These are phyloP conservation scores for Cutaneotrichosporon cavernicola DNA, from an alignment of 1,284 basidiomycete genomes.

Conservation along the genomic window DNA sequence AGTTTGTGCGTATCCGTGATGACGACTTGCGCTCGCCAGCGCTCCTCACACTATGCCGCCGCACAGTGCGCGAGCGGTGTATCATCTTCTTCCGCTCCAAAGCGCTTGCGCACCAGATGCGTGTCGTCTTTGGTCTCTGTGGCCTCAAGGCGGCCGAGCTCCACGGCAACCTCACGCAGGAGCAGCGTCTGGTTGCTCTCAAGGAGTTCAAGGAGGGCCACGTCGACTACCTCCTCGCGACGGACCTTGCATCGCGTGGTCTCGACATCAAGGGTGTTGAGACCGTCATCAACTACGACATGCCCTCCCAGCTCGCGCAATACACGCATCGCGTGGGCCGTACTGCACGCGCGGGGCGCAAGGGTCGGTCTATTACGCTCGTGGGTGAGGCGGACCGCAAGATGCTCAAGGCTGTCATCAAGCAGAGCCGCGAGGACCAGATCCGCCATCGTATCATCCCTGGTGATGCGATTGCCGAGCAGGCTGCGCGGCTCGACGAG, in stretches of 20 bases:
- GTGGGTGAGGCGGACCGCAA: constrained; percentile 96
- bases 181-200: constrained; percentile 84
- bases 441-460: constrained; percentile 88
- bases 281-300: constrained; percentile 96
- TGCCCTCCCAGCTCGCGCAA: constrained; percentile 89
- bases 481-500: constrained; percentile 67
- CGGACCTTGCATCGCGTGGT: constrained; percentile 91
- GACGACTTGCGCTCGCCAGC: constrained; percentile 74
- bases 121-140: constrained; percentile 85
- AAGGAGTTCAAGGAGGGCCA: constrained; percentile 80
- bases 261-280: constrained; percentile 98
- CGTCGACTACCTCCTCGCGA: constrained; percentile 89
- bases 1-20: constrained; percentile 85
- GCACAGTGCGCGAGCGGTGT: constrained; percentile 77
- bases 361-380: constrained; percentile 89
- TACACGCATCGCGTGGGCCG: constrained; percentile 96
- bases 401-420: constrained; percentile 93
- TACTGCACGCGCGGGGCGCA: constrained; percentile 89
- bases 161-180: constrained; percentile 92
- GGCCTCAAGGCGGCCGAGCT: constrained; percentile 85
- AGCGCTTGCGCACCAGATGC: constrained; percentile 93
- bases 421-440: constrained; percentile 78
- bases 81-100: constrained; percentile 96
- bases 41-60: constrained; percentile 78
- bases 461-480: constrained; percentile 70